Evolutionary conservation across 257 asterid species (phyloP).

Genomic region (Plantago elongata): DNA sequence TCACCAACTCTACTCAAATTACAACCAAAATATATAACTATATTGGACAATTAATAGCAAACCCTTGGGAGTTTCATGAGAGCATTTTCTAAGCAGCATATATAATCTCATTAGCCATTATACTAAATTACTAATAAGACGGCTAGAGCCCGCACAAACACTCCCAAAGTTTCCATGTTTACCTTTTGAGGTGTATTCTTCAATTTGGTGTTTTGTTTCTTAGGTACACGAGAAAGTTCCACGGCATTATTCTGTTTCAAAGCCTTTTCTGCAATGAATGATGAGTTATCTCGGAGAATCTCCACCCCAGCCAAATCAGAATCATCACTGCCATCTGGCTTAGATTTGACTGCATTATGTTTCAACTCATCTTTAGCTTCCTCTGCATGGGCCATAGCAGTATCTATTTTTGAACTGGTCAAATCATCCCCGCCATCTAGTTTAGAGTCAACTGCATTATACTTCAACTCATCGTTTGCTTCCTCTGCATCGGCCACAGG

Average conservation of each 20-base stretch:
- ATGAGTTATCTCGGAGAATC: constrained; percentile 25
- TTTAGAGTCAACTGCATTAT: constrained; percentile 21
- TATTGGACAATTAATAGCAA: not conserved
- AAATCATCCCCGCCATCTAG: not conserved
- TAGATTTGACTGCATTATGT: constrained; percentile 20
- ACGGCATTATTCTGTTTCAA: constrained; percentile 25
- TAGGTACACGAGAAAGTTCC: constrained; percentile 25
- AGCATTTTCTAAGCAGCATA: no score
- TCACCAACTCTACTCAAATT: constrained; percentile 18
- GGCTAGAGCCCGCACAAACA: not conserved
- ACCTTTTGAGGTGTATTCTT: constrained; percentile 51
- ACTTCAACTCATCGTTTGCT: constrained; percentile 27
- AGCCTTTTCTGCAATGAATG: constrained; percentile 26
- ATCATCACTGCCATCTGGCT: constrained; percentile 30
- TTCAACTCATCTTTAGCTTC: constrained; percentile 30
- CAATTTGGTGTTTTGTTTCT: constrained; percentile 32
- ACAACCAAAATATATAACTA: constrained; percentile 5
- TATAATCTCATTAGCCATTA: no score
- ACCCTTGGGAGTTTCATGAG: no score
- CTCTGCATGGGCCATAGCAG: not conserved
- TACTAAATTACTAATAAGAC: no score
- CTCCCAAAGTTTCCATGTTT: constrained; percentile 1
- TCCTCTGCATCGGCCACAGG: constrained; percentile 10
- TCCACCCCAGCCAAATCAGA: constrained; percentile 19
- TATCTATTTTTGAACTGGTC: no score